Conservation (phyloP, 495 filamentous ascomycete species). For the Penicillium riverlandense region DNA sequence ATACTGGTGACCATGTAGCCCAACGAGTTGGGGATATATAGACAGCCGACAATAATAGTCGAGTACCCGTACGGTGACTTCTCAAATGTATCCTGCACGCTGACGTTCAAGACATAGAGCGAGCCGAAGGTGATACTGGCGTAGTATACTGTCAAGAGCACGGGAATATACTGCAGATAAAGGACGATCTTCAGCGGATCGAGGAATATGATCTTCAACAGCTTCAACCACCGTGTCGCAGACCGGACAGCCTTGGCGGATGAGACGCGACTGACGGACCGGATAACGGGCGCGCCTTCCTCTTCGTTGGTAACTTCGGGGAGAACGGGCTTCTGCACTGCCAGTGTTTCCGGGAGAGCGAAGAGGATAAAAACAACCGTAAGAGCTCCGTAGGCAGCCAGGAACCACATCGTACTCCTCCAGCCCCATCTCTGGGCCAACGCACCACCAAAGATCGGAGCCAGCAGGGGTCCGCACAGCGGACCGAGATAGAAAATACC, state of each 20-base stretch:
- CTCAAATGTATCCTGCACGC: conserved; percentile 70
- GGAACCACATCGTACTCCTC: conserved; percentile 85
- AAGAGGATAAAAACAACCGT: conserved; percentile 57
- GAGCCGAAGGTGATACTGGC: conserved; percentile 75
- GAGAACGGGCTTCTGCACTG: conserved; percentile 12
- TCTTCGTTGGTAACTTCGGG: conserved; percentile 12
- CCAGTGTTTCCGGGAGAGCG: conserved; percentile 64
- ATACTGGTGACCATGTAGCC: conserved; percentile 71
- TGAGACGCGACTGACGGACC: conserved; percentile 47
- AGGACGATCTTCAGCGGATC: conserved; percentile 74
- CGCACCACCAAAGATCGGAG: conserved; percentile 81
- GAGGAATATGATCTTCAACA: conserved; percentile 60
- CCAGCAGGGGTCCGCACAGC: conserved; percentile 74
- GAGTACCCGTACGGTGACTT: conserved; percentile 65
- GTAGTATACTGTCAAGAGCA: conserved; percentile 73
- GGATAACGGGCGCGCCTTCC: conserved; percentile 8
- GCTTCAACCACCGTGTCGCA: conserved; percentile 44
- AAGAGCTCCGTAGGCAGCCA: conserved; percentile 66
- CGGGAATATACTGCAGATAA: conserved; percentile 76
- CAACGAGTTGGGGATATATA: conserved; percentile 75
- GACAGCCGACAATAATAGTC: conserved; percentile 64
- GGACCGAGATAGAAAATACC: conserved; percentile 88
- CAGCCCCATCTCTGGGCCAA: conserved; percentile 67
- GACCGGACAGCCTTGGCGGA: conserved; percentile 55
- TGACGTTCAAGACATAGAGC: conserved; percentile 84